Conservation (phyloP, 108 stramenopile species). For the Schizochytrium sp. region DNA sequence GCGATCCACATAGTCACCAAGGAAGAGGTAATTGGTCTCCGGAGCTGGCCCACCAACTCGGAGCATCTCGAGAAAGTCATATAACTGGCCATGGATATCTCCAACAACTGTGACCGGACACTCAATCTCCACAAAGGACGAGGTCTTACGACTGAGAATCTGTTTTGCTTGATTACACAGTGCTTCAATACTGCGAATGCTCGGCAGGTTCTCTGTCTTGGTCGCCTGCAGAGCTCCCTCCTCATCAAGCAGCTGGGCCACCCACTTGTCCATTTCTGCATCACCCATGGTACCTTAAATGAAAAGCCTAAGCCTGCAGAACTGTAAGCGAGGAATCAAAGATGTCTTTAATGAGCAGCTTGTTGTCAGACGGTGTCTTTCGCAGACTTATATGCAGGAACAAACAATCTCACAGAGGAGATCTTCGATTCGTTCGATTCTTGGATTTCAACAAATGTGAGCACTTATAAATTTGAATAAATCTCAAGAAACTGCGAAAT, state of each 20-base stretch:
- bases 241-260: slow-evolving; percentile 28
- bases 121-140: slow-evolving; percentile 41
- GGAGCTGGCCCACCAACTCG: slow-evolving; percentile 71
- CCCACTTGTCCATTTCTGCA: slow-evolving; percentile 36
- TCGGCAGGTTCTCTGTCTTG: slow-evolving; percentile 33
- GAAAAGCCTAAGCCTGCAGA: too few species aligned
- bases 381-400: too few species aligned
- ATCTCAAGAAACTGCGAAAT: too few species aligned
- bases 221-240: slow-evolving; percentile 1
- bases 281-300: not conserved
- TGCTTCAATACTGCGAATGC: not conserved
- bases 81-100: slow-evolving; percentile 64
- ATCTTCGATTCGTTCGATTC: too few species aligned
- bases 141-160: slow-evolving; percentile 15
- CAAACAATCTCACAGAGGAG: too few species aligned
- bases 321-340: too few species aligned
- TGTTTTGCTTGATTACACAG: slow-evolving; percentile 39
- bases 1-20: slow-evolving; percentile 94
- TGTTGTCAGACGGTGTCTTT: too few species aligned
- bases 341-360: too few species aligned
- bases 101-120: slow-evolving; percentile 59
- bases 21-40: slow-evolving; percentile 88
- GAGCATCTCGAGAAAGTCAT: slow-evolving; percentile 55
- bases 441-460: too few species aligned
- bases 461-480: too few species aligned